A percentile compares a stretch with the other conserved stretches of the same genome.
Conservation (phyloP, 78 protist genomes). For the Isochrysis galbana region DNA sequence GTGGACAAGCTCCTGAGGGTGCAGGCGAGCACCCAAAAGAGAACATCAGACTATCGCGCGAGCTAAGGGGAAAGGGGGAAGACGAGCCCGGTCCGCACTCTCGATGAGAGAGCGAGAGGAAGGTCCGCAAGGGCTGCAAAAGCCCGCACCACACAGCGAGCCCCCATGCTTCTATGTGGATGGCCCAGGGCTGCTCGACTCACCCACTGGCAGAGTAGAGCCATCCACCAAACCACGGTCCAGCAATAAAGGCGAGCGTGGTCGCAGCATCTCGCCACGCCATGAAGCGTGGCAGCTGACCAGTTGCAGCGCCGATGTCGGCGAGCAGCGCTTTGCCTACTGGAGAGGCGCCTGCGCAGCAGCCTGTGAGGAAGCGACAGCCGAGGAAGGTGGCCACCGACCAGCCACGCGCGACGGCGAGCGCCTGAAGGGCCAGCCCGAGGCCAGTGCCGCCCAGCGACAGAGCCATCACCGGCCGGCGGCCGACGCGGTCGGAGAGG, state of each 20-base stretch:
- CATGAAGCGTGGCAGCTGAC: neutral
- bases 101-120: too few relatives aligned
- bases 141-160: too few relatives aligned
- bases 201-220: neutral
- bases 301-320: neutral
- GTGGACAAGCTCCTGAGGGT: too few relatives aligned
- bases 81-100: too few relatives aligned
- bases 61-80: too few relatives aligned
- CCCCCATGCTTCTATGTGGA: too few relatives aligned
- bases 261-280: conserved; percentile 16
- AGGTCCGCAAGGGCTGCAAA: too few relatives aligned
- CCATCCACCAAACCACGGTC: neutral
- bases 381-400: neutral
- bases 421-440: neutral
- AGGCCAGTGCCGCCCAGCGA: neutral
- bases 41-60: too few relatives aligned
- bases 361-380: neutral
- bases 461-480: neutral
- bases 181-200: too few relatives aligned
- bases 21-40: too few relatives aligned
- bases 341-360: neutral
- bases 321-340: neutral
- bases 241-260: neutral
- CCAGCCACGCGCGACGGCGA: neutral
- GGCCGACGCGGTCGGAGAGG: conserved; percentile 14